Evolutionary conservation across 2,329 filamentous ascomycete species (phyloP).

Genomic region (Fusarium nanum): DNA sequence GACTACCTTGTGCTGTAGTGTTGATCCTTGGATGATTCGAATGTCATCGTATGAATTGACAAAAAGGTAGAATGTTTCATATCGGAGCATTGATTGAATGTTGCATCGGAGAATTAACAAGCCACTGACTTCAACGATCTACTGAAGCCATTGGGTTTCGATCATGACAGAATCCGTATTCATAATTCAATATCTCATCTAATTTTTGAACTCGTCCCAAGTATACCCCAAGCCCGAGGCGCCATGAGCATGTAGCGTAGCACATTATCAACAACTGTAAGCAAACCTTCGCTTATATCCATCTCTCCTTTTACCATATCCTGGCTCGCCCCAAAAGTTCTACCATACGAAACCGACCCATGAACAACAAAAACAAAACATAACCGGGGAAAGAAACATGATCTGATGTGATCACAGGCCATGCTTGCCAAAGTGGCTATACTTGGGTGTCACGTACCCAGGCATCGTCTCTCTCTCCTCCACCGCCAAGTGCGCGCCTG

Average conservation of each 20-base stretch:
- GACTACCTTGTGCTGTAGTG: background rate
- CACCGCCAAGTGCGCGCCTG: slow-evolving; percentile 68
- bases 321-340: slow-evolving; percentile 11
- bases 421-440: slow-evolving; percentile 21
- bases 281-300: slow-evolving; percentile 12
- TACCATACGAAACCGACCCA: background rate
- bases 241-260: background rate
- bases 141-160: background rate
- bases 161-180: background rate
- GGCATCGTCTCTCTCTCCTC: slow-evolving; percentile 53
- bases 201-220: background rate
- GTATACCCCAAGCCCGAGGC: background rate
- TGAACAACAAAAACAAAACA: background rate
- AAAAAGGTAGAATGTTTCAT: background rate
- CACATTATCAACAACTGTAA: background rate
- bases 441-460: slow-evolving; percentile 40
- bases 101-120: background rate
- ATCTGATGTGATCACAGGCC: slow-evolving; percentile 6
- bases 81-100: background rate
- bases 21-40: background rate
- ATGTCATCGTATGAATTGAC: background rate
- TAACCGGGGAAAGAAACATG: background rate
- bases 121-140: background rate
- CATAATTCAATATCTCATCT: background rate
- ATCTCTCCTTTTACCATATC: slow-evolving; percentile 1